These are phyloP conservation scores for Suhomyces kunorum DNA, from an alignment of 1,139 yeast genomes.

Conservation along the genomic window DNA sequence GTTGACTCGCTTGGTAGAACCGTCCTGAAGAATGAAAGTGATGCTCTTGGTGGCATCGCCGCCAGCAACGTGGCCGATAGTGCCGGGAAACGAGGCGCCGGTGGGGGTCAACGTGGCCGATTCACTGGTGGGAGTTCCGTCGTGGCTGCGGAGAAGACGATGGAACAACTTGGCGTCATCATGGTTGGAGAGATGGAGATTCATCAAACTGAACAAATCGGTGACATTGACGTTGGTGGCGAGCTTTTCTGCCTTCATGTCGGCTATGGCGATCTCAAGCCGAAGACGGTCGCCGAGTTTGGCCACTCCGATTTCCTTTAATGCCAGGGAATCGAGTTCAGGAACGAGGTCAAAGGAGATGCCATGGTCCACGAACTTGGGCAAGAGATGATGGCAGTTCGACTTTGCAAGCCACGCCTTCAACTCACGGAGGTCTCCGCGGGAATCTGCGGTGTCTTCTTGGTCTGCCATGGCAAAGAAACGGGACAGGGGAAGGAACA, in stretches of 20 bases:
- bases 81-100: slow-evolving; percentile 9
- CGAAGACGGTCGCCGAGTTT: slow-evolving; percentile 83
- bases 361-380: slow-evolving; percentile 47
- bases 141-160: slow-evolving; percentile 9
- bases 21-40: slow-evolving; percentile 74
- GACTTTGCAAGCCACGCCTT: slow-evolving; percentile 40
- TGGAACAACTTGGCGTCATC: slow-evolving; percentile 8
- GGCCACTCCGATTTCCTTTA: slow-evolving; percentile 71
- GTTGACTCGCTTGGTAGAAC: slow-evolving; percentile 70
- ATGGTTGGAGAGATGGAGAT: slow-evolving; percentile 18
- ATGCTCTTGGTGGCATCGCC: slow-evolving; percentile 49
- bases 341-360: slow-evolving; percentile 61
- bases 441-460: slow-evolving; percentile 7
- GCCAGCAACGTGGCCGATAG: slow-evolving; percentile 13
- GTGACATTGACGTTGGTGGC: slow-evolving; percentile 34
- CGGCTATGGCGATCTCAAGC: slow-evolving; percentile 54
- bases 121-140: slow-evolving; percentile 15
- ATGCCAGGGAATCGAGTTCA: slow-evolving; percentile 66
- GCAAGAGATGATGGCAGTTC: slow-evolving; percentile 40
- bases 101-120: slow-evolving; percentile 20
- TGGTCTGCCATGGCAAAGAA: slow-evolving; percentile 7
- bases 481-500: too few species aligned
- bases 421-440: slow-evolving; percentile 23
- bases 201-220: slow-evolving; percentile 31
- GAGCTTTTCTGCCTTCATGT: slow-evolving; percentile 41